phyloP scores from a whole-genome alignment of 2,329 filamentous ascomycete species.

The Dryadomyces sulphureus region DNA sequence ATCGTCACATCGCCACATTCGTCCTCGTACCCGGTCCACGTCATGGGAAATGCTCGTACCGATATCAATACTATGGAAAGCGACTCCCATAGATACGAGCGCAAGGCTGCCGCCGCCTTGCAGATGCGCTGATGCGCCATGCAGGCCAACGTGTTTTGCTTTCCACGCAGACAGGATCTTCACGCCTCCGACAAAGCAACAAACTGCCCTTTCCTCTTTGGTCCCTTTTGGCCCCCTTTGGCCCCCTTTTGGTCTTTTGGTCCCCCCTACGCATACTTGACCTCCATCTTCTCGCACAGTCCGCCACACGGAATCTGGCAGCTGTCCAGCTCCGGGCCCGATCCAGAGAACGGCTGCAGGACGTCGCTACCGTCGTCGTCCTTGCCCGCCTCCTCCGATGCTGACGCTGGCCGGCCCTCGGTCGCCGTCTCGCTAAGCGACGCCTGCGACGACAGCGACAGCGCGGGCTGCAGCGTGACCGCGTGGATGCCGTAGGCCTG shows the following conservation, averaged over 20 bases:
- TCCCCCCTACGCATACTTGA: no score
- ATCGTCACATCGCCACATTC: neutral
- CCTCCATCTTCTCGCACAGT: slow-evolving; percentile 25
- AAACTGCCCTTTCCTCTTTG: no score
- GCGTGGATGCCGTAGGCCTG: slow-evolving; percentile 63
- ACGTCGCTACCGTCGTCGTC: neutral
- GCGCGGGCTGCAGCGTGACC: slow-evolving; percentile 54
- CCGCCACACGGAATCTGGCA: slow-evolving; percentile 39
- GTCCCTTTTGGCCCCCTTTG: no score
- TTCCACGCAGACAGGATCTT: no score
- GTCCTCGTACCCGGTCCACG: neutral
- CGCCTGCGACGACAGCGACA: slow-evolving; percentile 6
- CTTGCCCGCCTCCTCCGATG: neutral
- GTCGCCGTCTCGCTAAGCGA: neutral
- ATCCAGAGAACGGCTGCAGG: slow-evolving; percentile 4
- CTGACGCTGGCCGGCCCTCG: neutral
- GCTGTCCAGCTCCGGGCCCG: slow-evolving; percentile 17
- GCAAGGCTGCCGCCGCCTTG: neutral
- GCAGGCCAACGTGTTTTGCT: no score
- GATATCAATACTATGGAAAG: no score
- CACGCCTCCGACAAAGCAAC: no score
- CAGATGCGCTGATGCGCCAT: no score
- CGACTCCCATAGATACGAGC: neutral
- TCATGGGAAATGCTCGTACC: neutral
- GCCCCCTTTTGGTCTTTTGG: no score